Percentiles rank a stretch among this genome's conserved stretches.
Conservation (phyloP, 2,329 filamentous ascomycete genomes). For the Paraphoma chrysanthemicola region DNA sequence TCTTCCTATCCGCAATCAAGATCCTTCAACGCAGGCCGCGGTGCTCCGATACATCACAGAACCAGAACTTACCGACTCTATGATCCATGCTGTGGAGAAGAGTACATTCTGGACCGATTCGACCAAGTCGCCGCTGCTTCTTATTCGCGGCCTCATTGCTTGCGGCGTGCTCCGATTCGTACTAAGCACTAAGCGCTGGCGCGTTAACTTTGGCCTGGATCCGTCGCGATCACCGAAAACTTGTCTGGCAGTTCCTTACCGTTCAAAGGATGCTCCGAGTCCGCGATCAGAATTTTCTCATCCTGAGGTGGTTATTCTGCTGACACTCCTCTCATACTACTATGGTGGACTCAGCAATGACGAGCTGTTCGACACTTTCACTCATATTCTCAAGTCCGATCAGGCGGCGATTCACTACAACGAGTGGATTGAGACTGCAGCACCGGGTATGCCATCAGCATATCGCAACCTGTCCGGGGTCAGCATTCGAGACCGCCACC, state of each 20-base stretch:
- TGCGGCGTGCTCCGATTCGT: constrained; percentile 62
- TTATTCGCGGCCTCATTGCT: constrained; percentile 65
- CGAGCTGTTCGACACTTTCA: constrained; percentile 58
- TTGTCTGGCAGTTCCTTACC: constrained; percentile 64
- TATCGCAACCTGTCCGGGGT: constrained; percentile 47
- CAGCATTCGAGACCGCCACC: constrained; percentile 54
- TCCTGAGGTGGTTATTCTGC: constrained; percentile 68
- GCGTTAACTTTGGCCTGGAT: constrained; percentile 69
- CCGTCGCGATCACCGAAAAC: constrained; percentile 58
- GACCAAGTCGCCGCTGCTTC: constrained; percentile 49
- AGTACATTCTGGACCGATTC: constrained; percentile 48
- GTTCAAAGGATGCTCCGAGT: constrained; percentile 69
- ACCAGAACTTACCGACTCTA: no score
- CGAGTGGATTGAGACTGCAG: constrained; percentile 52
- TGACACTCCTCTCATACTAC: constrained; percentile 74
- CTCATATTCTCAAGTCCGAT: constrained; percentile 58
- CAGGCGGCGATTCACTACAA: constrained; percentile 61
- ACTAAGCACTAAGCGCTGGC: constrained; percentile 66
- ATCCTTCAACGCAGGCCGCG: no score
- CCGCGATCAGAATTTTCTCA: constrained; percentile 72
- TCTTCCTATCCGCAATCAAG: constrained; percentile 56
- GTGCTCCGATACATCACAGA: no score
- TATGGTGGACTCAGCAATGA: constrained; percentile 63
- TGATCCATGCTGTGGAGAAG: constrained; percentile 36
- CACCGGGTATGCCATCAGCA: constrained; percentile 39